Evolutionary conservation across 768 basidiomycete species (phyloP).

Genomic region (Mrakia gelida): DNA sequence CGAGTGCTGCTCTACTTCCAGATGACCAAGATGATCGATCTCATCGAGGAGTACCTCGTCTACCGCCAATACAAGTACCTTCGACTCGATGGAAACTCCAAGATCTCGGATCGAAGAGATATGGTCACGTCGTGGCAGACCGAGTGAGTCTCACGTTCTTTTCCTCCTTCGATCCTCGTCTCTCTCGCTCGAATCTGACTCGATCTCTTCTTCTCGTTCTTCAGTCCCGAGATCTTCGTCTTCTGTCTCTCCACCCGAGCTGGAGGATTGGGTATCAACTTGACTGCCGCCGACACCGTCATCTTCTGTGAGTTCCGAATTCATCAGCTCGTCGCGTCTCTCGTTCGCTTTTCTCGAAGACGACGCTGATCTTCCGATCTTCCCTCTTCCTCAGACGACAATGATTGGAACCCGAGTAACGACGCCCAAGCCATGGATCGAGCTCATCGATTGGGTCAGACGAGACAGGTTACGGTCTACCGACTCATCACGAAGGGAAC

Average conservation of each 20-base stretch:
- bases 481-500: conserved; percentile 81
- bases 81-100: conserved; percentile 86
- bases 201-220: not conserved
- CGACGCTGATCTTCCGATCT: not conserved
- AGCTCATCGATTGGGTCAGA: conserved; percentile 93
- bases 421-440: conserved; percentile 99
- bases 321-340: not conserved
- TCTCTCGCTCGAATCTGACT: conserved; percentile 3
- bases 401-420: conserved; percentile 95
- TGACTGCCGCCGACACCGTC: conserved; percentile 74
- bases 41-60: conserved; percentile 97
- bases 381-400: conserved; percentile 55
- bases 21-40: conserved; percentile 99
- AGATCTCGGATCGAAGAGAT: conserved; percentile 90
- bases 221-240: conserved; percentile 78
- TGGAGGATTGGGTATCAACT: conserved; percentile 65
- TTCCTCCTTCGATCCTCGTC: not conserved
- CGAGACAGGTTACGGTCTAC: conserved; percentile 94
- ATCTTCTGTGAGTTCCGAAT: conserved; percentile 58
- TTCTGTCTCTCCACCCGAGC: conserved; percentile 90
- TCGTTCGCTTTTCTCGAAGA: not conserved
- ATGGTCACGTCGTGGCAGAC: conserved; percentile 99
- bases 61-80: conserved; percentile 95
- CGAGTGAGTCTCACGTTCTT: conserved; percentile 54
- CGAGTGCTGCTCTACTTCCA: conserved; percentile 96